A percentile compares a stretch with the other conserved stretches of the same genome.
phyloP scores from a whole-genome alignment of 2,329 filamentous ascomycete genomes.

The Ceratocystis huliohia region DNA sequence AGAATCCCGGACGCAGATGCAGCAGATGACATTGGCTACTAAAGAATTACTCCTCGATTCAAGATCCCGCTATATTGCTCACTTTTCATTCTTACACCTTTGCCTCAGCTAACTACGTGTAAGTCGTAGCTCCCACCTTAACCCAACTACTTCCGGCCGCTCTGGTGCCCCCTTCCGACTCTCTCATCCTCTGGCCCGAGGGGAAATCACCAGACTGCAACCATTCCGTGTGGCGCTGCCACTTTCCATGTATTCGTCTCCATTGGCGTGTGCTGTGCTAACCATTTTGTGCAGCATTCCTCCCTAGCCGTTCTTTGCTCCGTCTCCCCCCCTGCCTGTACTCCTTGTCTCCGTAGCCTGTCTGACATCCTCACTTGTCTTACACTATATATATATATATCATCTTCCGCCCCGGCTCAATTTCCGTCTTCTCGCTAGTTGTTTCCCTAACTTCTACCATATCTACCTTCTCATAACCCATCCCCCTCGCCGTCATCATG shows the following conservation, averaged over 20 bases:
- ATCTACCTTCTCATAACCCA: constrained; percentile 12
- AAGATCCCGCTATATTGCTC: not conserved
- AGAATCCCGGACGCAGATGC: too few species aligned
- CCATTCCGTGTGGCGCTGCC: not conserved
- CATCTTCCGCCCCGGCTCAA: not conserved
- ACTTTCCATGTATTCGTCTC: not conserved
- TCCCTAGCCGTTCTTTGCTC: not conserved
- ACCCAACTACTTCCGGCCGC: not conserved
- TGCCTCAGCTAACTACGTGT: not conserved
- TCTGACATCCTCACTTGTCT: not conserved
- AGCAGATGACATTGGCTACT: too few species aligned
- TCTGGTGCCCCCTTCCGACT: not conserved
- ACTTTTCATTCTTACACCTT: not conserved
- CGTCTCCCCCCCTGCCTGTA: not conserved
- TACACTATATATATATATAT: constrained; percentile 12
- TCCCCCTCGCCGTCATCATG: constrained; percentile 32
- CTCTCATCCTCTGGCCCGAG: constrained; percentile 12
- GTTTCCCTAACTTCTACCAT: not conserved
- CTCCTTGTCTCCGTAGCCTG: not conserved
- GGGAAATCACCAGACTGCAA: not conserved
- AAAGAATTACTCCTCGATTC: not conserved
- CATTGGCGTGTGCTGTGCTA: not conserved
- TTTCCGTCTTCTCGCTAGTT: not conserved
- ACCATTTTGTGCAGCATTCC: not conserved
- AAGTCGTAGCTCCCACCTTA: not conserved